These are phyloP conservation scores for Chenopodium album DNA, from an alignment of 148 eudicot genomes.

Conservation along the genomic window DNA sequence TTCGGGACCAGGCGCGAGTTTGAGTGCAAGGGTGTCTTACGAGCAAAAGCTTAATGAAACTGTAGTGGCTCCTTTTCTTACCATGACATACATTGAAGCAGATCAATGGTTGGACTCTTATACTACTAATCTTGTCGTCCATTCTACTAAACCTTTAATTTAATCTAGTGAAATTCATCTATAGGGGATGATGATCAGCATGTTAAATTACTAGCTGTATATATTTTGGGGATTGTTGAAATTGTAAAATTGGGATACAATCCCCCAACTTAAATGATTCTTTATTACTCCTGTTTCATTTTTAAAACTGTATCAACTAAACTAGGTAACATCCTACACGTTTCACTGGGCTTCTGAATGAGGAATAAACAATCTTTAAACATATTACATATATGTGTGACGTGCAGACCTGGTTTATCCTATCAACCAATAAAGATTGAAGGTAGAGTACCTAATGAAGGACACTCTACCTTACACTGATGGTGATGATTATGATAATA, in stretches of 20 bases:
- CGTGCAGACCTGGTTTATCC: too few species aligned
- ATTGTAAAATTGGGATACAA: neutral
- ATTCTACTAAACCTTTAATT: neutral
- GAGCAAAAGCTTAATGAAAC: conserved; percentile 71
- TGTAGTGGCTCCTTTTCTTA: conserved; percentile 61
- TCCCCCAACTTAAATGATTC: neutral
- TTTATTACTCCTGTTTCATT: too few species aligned
- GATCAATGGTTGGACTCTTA: conserved; percentile 77
- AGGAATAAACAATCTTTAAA: too few species aligned
- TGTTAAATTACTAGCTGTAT: neutral
- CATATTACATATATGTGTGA: too few species aligned
- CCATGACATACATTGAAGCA: conserved; percentile 62
- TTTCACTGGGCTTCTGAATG: too few species aligned
- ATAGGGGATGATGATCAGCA: neutral
- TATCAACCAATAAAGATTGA: neutral
- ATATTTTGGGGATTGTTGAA: neutral
- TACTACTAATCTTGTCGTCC: conserved; percentile 29
- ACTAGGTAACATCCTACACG: neutral
- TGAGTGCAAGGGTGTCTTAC: conserved; percentile 54
- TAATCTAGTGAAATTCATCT: neutral
- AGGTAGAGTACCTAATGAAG: neutral
- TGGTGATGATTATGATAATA: conserved; percentile 3
- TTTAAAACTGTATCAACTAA: neutral
- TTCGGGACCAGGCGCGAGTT: conserved; percentile 63
- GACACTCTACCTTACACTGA: conserved; percentile 6